Conservation (phyloP, 139 green algal genomes). For the Raphidocelis subcapitata region DNA sequence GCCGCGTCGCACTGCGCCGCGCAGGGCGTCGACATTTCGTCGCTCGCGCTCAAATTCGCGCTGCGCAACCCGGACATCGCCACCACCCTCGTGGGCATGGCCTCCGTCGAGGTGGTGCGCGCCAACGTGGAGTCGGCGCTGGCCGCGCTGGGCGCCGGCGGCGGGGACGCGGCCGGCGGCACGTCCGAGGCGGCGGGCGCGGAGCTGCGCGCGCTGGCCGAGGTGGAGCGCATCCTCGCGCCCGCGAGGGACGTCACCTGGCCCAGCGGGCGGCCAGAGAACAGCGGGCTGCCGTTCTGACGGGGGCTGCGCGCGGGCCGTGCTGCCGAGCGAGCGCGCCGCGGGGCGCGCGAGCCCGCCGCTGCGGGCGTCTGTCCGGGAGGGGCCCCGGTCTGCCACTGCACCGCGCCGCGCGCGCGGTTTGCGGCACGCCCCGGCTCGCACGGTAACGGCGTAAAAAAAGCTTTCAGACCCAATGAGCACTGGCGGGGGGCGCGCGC, state of each 20-base stretch:
- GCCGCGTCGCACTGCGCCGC: slow-evolving; percentile 51
- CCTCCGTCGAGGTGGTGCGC: slow-evolving; percentile 55
- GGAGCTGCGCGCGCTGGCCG: neutral
- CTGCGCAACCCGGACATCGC: slow-evolving; percentile 63
- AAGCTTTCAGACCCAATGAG: no score
- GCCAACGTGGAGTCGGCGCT: slow-evolving; percentile 61
- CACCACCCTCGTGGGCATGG: slow-evolving; percentile 82
- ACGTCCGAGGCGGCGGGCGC: slow-evolving; percentile 15
- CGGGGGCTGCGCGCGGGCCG: no score
- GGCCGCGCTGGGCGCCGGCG: slow-evolving; percentile 53
- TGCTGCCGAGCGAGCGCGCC: no score
- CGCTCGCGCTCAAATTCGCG: slow-evolving; percentile 65
- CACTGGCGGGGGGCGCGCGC: no score
- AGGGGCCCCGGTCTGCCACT: no score
- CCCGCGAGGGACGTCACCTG: slow-evolving; percentile 69
- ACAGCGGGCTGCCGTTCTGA: no score
- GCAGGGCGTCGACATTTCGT: slow-evolving; percentile 51
- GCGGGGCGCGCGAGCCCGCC: no score
- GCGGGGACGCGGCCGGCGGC: slow-evolving; percentile 7
- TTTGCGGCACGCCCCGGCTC: no score
- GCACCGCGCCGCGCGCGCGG: no score
- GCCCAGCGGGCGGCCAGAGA: slow-evolving; percentile 72
- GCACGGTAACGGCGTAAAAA: no score
- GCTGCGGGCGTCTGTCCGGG: no score
- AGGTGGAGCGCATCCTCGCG: slow-evolving; percentile 61